Evolutionary conservation across 306 rosid species (phyloP).

Genomic region (Cyclanthera cordifolia): DNA sequence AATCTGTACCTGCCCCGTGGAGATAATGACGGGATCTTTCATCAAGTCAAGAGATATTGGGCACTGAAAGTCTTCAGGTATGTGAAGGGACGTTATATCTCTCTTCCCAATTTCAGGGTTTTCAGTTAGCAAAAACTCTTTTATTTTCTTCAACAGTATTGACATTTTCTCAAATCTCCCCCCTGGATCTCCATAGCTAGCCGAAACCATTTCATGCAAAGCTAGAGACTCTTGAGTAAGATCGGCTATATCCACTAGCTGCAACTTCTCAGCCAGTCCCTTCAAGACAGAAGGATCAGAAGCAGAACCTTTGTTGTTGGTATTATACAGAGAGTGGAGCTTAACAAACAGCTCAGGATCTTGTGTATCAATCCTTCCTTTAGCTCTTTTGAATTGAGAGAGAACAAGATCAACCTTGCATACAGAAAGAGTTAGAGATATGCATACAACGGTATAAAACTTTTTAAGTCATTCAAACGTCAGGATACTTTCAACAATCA

Average conservation of each 20-base stretch:
- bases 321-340: conserved; percentile 45
- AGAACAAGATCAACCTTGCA: conserved; percentile 91
- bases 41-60: conserved; percentile 90
- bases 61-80: conserved; percentile 87
- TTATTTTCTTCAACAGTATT: conserved; percentile 63
- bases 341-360: conserved; percentile 61
- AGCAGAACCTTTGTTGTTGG: conserved; percentile 31
- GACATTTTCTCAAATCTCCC: conserved; percentile 80
- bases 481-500: neutral
- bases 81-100: conserved; percentile 30
- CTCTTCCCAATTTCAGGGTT: conserved; percentile 48
- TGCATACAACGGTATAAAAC: neutral
- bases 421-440: conserved; percentile 11
- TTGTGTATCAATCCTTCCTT: conserved; percentile 53
- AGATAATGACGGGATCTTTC: conserved; percentile 92
- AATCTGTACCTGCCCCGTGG: conserved; percentile 82
- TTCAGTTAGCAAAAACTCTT: conserved; percentile 76
- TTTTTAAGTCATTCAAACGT: neutral
- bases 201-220: conserved; percentile 79
- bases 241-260: conserved; percentile 61
- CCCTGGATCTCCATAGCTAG: conserved; percentile 82
- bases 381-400: conserved; percentile 81
- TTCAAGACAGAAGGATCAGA: conserved; percentile 46
- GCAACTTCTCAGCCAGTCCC: conserved; percentile 62
- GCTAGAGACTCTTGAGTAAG: conserved; percentile 81